These are phyloP conservation scores for Epichloe bromicola DNA, from an alignment of 2,329 filamentous ascomycete genomes.

Conservation along the genomic window DNA sequence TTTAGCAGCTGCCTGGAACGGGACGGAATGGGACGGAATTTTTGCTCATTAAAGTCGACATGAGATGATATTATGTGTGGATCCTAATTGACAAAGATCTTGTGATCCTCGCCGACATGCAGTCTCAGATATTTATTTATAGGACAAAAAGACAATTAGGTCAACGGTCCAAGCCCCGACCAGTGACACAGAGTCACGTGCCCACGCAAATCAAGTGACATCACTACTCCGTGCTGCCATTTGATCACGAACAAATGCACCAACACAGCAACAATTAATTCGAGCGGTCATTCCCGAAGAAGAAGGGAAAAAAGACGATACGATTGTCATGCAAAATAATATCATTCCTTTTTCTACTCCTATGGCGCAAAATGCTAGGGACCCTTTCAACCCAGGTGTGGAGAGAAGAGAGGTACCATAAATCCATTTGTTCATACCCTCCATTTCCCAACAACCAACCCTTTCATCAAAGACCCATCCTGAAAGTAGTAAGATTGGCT, in stretches of 20 bases:
- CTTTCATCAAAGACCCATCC: conserved; percentile 2
- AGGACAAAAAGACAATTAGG: not conserved
- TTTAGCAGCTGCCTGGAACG: not conserved
- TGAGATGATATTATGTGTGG: no score
- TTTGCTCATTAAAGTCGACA: no score
- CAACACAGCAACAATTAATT: no score
- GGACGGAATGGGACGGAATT: no score
- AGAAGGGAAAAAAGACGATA: no score
- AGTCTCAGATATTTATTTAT: not conserved
- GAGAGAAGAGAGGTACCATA: conserved; percentile 15
- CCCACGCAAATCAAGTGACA: not conserved
- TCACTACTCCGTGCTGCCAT: not conserved
- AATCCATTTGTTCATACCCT: conserved; percentile 10
- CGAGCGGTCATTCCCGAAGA: no score
- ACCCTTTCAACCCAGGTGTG: conserved; percentile 13
- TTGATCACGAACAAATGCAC: no score
- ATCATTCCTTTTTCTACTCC: conserved; percentile 25
- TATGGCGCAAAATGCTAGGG: conserved; percentile 23
- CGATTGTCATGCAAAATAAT: conserved; percentile 14
- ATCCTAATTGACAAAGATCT: no score
- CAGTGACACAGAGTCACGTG: not conserved
- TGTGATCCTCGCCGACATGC: not conserved
- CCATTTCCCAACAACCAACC: conserved; percentile 3
- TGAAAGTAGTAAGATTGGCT: conserved; percentile 5
- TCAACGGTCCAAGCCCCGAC: not conserved